phyloP scores from a whole-genome alignment of 2,329 filamentous ascomycete genomes.

The Coniochaeta hoffmannii region DNA sequence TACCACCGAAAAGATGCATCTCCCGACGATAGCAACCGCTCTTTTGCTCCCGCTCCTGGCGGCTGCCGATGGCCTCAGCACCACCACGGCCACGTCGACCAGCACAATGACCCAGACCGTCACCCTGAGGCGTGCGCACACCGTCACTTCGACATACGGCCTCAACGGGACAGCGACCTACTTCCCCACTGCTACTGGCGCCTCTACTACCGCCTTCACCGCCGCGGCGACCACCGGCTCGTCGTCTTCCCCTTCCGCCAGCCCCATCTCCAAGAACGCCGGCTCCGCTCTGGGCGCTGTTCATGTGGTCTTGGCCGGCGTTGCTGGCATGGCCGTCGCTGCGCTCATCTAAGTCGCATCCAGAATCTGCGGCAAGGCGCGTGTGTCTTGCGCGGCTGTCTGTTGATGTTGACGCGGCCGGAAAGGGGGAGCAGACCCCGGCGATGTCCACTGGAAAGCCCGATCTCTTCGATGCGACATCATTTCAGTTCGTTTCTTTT shows the following conservation, averaged over 20 bases:
- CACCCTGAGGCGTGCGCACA: constrained; percentile 28
- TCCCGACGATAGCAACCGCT: constrained; percentile 37
- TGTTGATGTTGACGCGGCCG: background rate
- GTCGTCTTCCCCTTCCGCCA: constrained; percentile 21
- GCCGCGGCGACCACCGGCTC: constrained; percentile 16
- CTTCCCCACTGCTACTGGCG: constrained; percentile 14
- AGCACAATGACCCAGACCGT: constrained; percentile 40
- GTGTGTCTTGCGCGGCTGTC: background rate
- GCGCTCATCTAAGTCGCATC: constrained; percentile 41
- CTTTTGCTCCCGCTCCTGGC: constrained; percentile 46
- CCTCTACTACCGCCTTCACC: constrained; percentile 19
- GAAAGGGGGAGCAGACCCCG: background rate
- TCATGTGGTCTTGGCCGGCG: constrained; percentile 38
- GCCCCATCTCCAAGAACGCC: constrained; percentile 29
- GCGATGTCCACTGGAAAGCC: constrained; percentile 9
- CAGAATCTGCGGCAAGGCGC: too few relatives aligned
- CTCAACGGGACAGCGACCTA: constrained; percentile 21
- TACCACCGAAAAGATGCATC: constrained; percentile 27
- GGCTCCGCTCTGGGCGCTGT: constrained; percentile 35
- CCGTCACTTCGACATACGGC: constrained; percentile 27
- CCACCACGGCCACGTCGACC: constrained; percentile 42
- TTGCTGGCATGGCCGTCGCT: constrained; percentile 41
- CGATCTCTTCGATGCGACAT: constrained; percentile 23
- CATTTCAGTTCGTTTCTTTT: constrained; percentile 19
- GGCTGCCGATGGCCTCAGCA: constrained; percentile 32